Evolutionary conservation across 2,329 filamentous ascomycete species (phyloP).

Genomic region (Exophiala aquamarina): DNA sequence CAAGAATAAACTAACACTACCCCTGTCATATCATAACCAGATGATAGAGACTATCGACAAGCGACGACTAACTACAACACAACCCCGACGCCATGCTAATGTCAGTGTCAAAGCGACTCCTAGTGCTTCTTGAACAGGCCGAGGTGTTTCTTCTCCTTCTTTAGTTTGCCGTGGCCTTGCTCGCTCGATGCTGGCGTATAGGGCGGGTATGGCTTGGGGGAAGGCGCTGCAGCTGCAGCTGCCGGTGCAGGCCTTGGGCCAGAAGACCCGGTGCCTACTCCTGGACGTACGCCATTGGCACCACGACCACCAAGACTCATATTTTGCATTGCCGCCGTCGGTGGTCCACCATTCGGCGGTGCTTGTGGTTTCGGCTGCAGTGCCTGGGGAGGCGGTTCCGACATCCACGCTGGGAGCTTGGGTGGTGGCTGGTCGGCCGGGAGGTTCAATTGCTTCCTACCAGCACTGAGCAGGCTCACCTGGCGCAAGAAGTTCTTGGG

Average conservation of each 20-base stretch:
- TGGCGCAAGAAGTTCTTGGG: conserved; percentile 81
- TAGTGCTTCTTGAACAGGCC: conserved; percentile 29
- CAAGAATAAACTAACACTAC: too few species aligned
- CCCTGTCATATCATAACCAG: too few species aligned
- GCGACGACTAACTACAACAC: neutral
- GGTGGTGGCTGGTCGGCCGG: conserved; percentile 77
- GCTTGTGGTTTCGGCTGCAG: conserved; percentile 24
- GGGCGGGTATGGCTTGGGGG: conserved; percentile 23
- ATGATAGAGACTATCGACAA: neutral
- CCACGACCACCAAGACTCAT: conserved; percentile 28
- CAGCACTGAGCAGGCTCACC: conserved; percentile 73
- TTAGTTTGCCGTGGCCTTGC: conserved; percentile 40
- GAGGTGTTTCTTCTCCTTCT: conserved; percentile 62
- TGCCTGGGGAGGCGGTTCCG: conserved; percentile 53
- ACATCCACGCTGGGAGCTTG: conserved; percentile 79
- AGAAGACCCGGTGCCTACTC: conserved; percentile 6
- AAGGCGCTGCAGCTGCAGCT: conserved; percentile 56
- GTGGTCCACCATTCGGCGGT: conserved; percentile 21
- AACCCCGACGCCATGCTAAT: conserved; percentile 24
- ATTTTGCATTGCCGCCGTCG: conserved; percentile 25
- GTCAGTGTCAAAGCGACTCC: conserved; percentile 2
- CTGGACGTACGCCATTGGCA: conserved; percentile 31
- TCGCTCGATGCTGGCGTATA: conserved; percentile 12
- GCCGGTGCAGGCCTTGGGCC: conserved; percentile 5
- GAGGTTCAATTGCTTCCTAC: conserved; percentile 74